Percentiles rank a stretch among this genome's conserved stretches.
Evolutionary conservation across 768 basidiomycete genomes (phyloP).

Genomic region (Solioccasus polychromus): DNA sequence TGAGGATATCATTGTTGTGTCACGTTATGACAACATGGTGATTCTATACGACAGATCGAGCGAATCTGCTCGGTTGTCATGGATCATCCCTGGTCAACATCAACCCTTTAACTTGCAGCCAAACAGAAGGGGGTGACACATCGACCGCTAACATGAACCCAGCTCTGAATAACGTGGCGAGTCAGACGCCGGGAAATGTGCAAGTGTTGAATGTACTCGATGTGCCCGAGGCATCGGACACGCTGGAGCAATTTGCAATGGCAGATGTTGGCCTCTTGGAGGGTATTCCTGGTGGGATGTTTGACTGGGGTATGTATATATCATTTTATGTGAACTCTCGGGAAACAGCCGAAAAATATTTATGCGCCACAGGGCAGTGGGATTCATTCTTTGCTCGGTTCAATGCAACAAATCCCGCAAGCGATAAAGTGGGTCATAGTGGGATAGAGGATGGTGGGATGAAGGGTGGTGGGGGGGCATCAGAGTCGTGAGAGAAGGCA

Average conservation of each 20-base stretch:
- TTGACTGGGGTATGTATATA: conserved; percentile 70
- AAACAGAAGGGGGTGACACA: conserved; percentile 26
- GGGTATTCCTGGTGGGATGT: conserved; percentile 81
- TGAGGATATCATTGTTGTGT: conserved; percentile 34
- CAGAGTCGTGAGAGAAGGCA: background rate
- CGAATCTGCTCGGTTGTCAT: conserved; percentile 11
- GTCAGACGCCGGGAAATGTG: conserved; percentile 46
- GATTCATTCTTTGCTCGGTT: conserved; percentile 77
- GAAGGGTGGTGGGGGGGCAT: background rate
- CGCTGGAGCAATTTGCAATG: conserved; percentile 62
- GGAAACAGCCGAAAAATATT: background rate
- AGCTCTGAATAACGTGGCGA: conserved; percentile 53
- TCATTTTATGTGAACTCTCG: conserved; percentile 22
- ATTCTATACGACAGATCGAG: conserved; percentile 10
- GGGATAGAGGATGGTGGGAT: too few relatives aligned
- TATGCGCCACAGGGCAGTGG: conserved; percentile 62
- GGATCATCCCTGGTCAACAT: conserved; percentile 54
- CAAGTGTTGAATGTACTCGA: conserved; percentile 80
- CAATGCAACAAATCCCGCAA: conserved; percentile 13
- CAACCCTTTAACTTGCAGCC: conserved; percentile 40
- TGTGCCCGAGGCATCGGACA: conserved; percentile 49
- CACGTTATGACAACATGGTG: conserved; percentile 2
- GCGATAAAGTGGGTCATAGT: conserved; percentile 1
- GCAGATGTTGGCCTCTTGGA: conserved; percentile 70
- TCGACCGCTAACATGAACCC: conserved; percentile 64